Evolutionary conservation across 352 stramenopile genomes (phyloP).

Genomic region (Globisporangium uncinulatum): DNA sequence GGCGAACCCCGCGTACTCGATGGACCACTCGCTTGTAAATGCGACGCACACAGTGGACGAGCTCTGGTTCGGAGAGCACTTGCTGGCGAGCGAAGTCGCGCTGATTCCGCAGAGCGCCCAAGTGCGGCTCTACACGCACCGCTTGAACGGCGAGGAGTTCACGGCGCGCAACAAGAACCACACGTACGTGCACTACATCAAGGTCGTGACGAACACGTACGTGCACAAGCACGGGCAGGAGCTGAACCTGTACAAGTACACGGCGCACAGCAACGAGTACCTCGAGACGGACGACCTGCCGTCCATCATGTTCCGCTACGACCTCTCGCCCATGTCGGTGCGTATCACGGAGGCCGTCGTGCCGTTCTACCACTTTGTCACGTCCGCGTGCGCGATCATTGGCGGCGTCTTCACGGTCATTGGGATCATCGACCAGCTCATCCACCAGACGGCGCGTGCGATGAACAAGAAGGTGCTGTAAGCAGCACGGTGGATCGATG

Average conservation of each 20-base stretch:
- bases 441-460: conserved; percentile 79
- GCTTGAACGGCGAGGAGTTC: conserved; percentile 91
- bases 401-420: conserved; percentile 95
- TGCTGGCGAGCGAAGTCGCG: conserved; percentile 41
- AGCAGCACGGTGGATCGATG: conserved; percentile 1
- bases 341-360: conserved; percentile 90
- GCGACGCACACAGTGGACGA: conserved; percentile 95
- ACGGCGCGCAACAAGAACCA: conserved; percentile 92
- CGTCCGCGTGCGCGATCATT: conserved; percentile 93
- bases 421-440: conserved; percentile 89
- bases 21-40: conserved; percentile 88
- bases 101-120: conserved; percentile 87
- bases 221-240: conserved; percentile 51
- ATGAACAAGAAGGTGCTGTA: conserved; percentile 90
- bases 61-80: conserved; percentile 92
- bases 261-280: conserved; percentile 86
- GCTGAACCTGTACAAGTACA: conserved; percentile 89
- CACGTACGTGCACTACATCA: conserved; percentile 99
- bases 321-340: conserved; percentile 91
- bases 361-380: conserved; percentile 95
- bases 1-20: conserved; percentile 92
- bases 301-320: conserved; percentile 90
- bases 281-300: conserved; percentile 79
- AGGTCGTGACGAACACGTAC: conserved; percentile 94
- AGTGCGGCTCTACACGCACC: conserved; percentile 90